Percentiles rank a stretch among this genome's conserved stretches.
phyloP scores from a whole-genome alignment of 768 basidiomycete species.

The Cystofilobasidium bisporidii region DNA sequence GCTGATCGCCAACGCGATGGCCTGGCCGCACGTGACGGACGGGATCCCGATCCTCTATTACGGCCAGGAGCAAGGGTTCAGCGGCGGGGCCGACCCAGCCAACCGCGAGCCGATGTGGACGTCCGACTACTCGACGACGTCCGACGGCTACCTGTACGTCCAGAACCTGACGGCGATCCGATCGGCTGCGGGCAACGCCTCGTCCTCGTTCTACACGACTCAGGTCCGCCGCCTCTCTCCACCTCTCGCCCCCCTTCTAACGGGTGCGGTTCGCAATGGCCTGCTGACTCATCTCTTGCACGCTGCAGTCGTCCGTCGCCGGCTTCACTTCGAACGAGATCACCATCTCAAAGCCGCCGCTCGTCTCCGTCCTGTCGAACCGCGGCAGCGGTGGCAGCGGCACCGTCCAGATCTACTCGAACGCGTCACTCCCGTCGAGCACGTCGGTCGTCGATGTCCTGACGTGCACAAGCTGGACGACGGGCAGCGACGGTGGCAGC shows the following conservation, averaged over 20 bases:
- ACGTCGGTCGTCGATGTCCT: constrained; percentile 21
- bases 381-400: constrained; percentile 16
- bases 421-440: constrained; percentile 9
- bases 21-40: constrained; percentile 64
- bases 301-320: background rate
- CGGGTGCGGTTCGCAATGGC: too few species aligned
- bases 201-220: constrained; percentile 14
- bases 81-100: constrained; percentile 25
- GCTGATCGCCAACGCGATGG: constrained; percentile 53
- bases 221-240: constrained; percentile 2
- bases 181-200: constrained; percentile 16
- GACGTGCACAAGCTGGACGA: constrained; percentile 27
- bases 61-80: constrained; percentile 45
- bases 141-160: constrained; percentile 15
- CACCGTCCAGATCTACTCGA: constrained; percentile 2
- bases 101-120: constrained; percentile 28
- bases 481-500: constrained; percentile 18
- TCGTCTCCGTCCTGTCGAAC: constrained; percentile 25
- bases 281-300: background rate
- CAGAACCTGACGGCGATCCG: constrained; percentile 11
- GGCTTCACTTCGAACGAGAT: constrained; percentile 8
- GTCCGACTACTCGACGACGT: constrained; percentile 11
- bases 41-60: constrained; percentile 73
- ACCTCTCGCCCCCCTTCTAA: too few species aligned
- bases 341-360: constrained; percentile 18